Conservation (phyloP, 2,329 filamentous ascomycete genomes). For the Fusarium sp. region DNA sequence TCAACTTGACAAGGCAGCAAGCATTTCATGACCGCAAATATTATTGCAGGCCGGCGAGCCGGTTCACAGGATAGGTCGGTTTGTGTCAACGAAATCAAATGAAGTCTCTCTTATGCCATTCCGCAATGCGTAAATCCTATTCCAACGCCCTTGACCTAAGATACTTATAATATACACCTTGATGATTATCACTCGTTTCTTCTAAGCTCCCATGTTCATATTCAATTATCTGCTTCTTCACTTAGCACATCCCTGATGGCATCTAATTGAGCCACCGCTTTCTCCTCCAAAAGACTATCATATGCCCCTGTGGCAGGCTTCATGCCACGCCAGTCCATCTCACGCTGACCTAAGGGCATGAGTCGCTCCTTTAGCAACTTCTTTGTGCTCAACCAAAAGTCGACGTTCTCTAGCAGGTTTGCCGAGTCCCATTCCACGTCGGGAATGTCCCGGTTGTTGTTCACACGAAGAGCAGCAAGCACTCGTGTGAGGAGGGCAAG, state of each 20-base stretch:
- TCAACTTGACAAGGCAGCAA: neutral
- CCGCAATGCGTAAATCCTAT: constrained; percentile 34
- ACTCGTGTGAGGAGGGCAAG: constrained; percentile 80
- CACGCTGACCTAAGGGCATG: constrained; percentile 76
- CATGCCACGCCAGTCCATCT: constrained; percentile 68
- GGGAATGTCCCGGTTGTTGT: constrained; percentile 77
- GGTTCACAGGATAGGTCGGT: neutral
- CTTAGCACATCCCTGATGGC: constrained; percentile 65
- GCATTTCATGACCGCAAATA: neutral
- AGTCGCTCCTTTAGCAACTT: constrained; percentile 77
- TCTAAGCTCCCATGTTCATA: constrained; percentile 7
- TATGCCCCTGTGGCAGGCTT: constrained; percentile 51
- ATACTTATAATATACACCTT: constrained; percentile 40
- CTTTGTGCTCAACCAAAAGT: constrained; percentile 79
- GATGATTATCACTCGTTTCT: constrained; percentile 23
- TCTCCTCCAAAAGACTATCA: constrained; percentile 78
- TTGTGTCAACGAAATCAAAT: constrained; percentile 10
- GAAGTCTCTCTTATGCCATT: constrained; percentile 28
- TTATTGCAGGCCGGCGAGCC: neutral
- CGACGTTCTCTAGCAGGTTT: constrained; percentile 80
- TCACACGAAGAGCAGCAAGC: constrained; percentile 71
- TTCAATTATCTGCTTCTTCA: constrained; percentile 58
- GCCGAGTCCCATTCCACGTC: constrained; percentile 79
- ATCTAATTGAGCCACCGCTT: constrained; percentile 75
- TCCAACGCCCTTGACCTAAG: constrained; percentile 41